phyloP scores from a whole-genome alignment of 1,284 basidiomycete genomes.

The Trichosporon sp. region DNA sequence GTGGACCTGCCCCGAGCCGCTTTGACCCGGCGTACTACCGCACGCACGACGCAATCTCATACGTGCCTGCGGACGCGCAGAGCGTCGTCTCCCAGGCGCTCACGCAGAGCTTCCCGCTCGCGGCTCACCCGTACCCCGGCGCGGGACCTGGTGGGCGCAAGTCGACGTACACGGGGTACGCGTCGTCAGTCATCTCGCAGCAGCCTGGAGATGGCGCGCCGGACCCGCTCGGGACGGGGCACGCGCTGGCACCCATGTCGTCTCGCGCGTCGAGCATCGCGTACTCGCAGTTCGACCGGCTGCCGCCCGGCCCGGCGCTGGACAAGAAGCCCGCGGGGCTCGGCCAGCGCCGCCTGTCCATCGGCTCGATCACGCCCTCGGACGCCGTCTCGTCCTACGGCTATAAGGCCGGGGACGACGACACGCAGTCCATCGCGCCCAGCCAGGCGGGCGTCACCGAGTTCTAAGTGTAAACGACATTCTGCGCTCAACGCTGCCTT shows the following conservation, averaged over 20 bases:
- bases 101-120: slow-evolving; percentile 80
- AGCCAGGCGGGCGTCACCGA: slow-evolving; percentile 51
- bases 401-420: slow-evolving; percentile 50
- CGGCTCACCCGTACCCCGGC: slow-evolving; percentile 51
- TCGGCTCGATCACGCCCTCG: slow-evolving; percentile 61
- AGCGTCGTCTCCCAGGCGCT: slow-evolving; percentile 84
- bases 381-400: slow-evolving; percentile 44
- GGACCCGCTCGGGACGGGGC: slow-evolving; percentile 51
- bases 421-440: slow-evolving; percentile 44
- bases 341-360: slow-evolving; percentile 58
- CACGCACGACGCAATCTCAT: slow-evolving; percentile 87
- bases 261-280: slow-evolving; percentile 56
- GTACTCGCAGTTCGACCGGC: slow-evolving; percentile 73
- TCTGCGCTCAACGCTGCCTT: too few relatives aligned
- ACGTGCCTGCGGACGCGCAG: slow-evolving; percentile 91
- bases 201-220: slow-evolving; percentile 66
- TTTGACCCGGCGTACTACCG: slow-evolving; percentile 94
- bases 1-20: slow-evolving; percentile 66
- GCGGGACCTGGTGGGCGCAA: slow-evolving; percentile 57
- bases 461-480: slow-evolving; percentile 45
- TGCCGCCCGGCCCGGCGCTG: slow-evolving; percentile 46
- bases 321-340: slow-evolving; percentile 19
- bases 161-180: slow-evolving; percentile 68
- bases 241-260: slow-evolving; percentile 18
- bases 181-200: slow-evolving; percentile 84